These are phyloP conservation scores for Fonsecaea nubica DNA, from an alignment of 2,329 filamentous ascomycete species.

Conservation along the genomic window DNA sequence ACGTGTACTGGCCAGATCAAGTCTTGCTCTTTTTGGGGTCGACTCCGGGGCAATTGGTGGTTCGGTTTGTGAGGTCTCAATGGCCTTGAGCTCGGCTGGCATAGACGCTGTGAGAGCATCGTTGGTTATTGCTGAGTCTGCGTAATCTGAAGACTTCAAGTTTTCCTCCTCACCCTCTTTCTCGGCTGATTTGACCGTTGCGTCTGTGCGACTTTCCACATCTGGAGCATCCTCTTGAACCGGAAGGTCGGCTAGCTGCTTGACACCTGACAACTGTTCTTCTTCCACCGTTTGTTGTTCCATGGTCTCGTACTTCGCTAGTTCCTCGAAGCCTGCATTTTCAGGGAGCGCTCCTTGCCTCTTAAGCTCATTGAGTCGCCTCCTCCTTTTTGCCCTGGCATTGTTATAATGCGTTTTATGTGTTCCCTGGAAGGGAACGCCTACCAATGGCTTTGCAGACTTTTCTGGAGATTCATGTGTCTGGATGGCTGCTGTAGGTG, in stretches of 20 bases:
- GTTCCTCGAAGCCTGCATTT: slow-evolving; percentile 54
- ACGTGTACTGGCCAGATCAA: slow-evolving; percentile 68
- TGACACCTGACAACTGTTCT: background rate
- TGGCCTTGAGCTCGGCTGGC: slow-evolving; percentile 7
- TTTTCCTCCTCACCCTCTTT: slow-evolving; percentile 5
- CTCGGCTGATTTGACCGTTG: background rate
- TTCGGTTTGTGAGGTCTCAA: slow-evolving; percentile 8
- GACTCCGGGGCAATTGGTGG: slow-evolving; percentile 6
- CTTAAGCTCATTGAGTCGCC: slow-evolving; percentile 61
- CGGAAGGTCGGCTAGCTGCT: background rate
- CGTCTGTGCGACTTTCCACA: background rate
- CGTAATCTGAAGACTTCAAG: background rate
- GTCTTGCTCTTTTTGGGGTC: slow-evolving; percentile 47
- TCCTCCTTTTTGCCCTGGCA: slow-evolving; percentile 57
- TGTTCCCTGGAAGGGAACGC: slow-evolving; percentile 59
- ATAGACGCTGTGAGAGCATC: background rate
- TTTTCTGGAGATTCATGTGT: slow-evolving; percentile 23
- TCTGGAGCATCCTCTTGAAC: background rate
- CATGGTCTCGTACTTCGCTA: slow-evolving; percentile 33
- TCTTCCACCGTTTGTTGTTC: slow-evolving; percentile 42
- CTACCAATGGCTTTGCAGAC: slow-evolving; percentile 23
- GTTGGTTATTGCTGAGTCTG: background rate
- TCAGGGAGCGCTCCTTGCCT: slow-evolving; percentile 58
- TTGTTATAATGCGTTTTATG: slow-evolving; percentile 63
- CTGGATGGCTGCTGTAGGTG: slow-evolving; percentile 15